Base-by-base conservation (phyloP, 2,329 filamentous ascomycete species). In the Zopfia rhizophila region DNA sequence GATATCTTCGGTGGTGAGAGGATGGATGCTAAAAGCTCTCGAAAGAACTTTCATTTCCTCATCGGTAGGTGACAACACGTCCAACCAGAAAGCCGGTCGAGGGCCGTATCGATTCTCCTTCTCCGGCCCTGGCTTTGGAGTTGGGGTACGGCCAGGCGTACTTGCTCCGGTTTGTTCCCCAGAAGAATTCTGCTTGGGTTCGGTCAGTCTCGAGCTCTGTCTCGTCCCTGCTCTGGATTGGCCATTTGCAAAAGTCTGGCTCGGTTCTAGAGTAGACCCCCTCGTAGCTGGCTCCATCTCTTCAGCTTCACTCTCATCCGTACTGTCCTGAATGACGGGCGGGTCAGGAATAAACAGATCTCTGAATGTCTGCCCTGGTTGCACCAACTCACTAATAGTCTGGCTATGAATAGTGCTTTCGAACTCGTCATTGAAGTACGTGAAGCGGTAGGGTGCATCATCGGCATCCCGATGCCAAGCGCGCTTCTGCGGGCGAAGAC, bases 341-440 rank as follows among this genome's bases (percentile, higher is more conserved):
- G 89, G 91, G 51, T 97, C 91, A 1, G 94, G 94, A 16, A 96
- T 83, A 66, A 99, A 99, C 0, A 99, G 82, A 60, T 96, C 90
- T 48, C 82, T 82, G 69, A 99, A 99, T 30, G 83, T 89, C 49
- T 87, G 83, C 5, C 91, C 94, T 0, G 90, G 87, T 58, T 96
- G 91, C 7, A 95, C 82, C 14, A 99, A 81, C 68, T 97, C 94
- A 2, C 91, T 96, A 45, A 99, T 96, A 0, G 89, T 94, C 71
- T 96, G 90, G 49, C 91, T 94, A 72, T 99, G 94, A 51, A 99
- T 95, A 0, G 94, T 99, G 70, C 90, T 95, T 62, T 91, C 88
- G 44, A 97, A 91, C 53, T 96, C 91, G 68, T 97, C 94, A 70
- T 97, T 97, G 80, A 99, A 99, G 72, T 99, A 99, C 0, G 94